Evolutionary conservation across 495 filamentous ascomycete genomes (phyloP).

Genomic region (Trichoderma reesei): DNA sequence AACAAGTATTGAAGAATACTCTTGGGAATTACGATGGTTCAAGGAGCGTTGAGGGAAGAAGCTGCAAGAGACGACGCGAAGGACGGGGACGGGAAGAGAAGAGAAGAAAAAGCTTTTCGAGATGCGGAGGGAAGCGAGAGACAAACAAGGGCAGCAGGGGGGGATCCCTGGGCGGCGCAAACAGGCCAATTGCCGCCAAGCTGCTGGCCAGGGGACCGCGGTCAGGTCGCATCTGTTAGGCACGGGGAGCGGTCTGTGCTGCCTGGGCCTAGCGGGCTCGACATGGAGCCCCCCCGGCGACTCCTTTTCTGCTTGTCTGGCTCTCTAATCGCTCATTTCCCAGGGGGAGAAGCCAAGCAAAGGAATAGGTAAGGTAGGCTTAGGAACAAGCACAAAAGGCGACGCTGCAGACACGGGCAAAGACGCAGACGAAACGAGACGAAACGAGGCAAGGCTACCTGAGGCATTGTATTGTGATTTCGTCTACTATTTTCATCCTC

Average conservation of each 20-base stretch:
- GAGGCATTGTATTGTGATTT: no score
- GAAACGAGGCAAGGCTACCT: not conserved
- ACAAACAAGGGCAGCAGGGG: not conserved
- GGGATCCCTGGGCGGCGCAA: not conserved
- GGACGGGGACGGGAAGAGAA: not conserved
- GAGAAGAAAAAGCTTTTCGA: slow-evolving; percentile 6
- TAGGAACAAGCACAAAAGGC: not conserved
- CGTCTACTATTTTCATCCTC: no score
- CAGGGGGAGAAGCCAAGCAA: not conserved
- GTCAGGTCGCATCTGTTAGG: no score
- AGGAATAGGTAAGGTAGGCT: no score
- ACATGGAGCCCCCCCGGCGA: not conserved
- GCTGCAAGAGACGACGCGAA: slow-evolving; percentile 2
- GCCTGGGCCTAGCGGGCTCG: no score
- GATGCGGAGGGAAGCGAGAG: not conserved
- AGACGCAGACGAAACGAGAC: not conserved
- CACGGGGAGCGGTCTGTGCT: no score
- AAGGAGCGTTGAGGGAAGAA: slow-evolving; percentile 1
- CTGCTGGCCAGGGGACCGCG: not conserved
- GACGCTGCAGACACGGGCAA: not conserved
- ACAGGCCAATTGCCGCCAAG: not conserved
- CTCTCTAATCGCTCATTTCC: not conserved
- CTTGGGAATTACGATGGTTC: not conserved
- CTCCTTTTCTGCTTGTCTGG: not conserved
- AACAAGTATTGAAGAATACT: slow-evolving; percentile 12